Base-by-base conservation (phyloP, 1,139 yeast species). In the Pichia sp. region DNA sequence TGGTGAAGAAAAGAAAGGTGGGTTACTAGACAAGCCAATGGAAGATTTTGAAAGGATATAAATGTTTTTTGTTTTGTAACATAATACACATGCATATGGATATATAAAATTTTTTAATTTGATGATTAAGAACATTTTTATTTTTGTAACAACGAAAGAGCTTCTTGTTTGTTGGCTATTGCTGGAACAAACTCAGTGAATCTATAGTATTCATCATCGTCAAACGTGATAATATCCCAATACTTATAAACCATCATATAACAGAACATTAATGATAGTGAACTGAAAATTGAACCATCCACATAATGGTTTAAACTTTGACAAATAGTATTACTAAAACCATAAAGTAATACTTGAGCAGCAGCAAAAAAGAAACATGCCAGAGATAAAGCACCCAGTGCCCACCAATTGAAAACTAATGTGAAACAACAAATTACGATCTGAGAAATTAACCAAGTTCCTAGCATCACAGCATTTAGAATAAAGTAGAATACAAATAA, bases 211-310 rank as follows among this genome's bases (percentile, higher is more conserved):
- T 92, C 98, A 60, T 90, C 79, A 65, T 92, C 97, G 61, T 92
- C 97, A 51, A 82, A 80, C n/a, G 97, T 92, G 47, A 92, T 84
- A 79, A 88, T 86, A 61, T 90, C 97, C 97, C 97, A 92, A 59
- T 82, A 87, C 68, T 92, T 90, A 71, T 89, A 90, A 49, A 90
- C 73, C 97, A 92, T 90, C 96, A 92, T 89, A 48, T 85, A 71
- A 8, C 95, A 76, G 60, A 88, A 85, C 44, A 88, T 65, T 63
- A 86, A 87, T 61, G 95, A 80, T 41, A 87, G 60, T 32, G 94
- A 76, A 24, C 90, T 95, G 61, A 90, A 86, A 64, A 90, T 85
- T 32, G 88, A 67, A 1, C 97, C 97, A 60, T 92, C 98, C 26
- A 89, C 73, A 63, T 90, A 92, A 66, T 92, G 98, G 42, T 82